Conservation (phyloP, 2,329 filamentous ascomycete species). For the Hypoxylon sp. region DNA sequence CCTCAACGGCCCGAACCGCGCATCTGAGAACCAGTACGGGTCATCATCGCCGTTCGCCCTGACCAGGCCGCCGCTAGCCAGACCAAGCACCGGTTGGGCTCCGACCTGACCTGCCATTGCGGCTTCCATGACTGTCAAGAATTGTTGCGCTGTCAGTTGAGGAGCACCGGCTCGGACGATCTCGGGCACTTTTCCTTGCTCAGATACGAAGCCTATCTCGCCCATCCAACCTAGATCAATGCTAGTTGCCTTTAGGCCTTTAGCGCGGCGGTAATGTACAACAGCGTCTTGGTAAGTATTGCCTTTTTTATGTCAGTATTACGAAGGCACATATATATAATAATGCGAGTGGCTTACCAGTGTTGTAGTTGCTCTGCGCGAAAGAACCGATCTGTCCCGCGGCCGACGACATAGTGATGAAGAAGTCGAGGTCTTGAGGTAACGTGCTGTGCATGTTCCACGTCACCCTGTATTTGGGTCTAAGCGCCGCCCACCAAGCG, state of each 20-base stretch:
- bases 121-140: conserved; percentile 39
- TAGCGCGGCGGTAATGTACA: conserved; percentile 39
- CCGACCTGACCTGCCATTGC: conserved; percentile 33
- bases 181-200: conserved; percentile 43
- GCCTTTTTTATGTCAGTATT: conserved; percentile 15
- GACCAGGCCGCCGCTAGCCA: conserved; percentile 41
- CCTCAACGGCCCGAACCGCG: conserved; percentile 40
- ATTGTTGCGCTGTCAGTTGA: conserved; percentile 37
- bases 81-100: conserved; percentile 40
- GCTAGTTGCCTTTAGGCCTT: conserved; percentile 39
- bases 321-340: no score
- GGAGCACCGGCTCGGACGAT: conserved; percentile 42
- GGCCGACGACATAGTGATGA: conserved; percentile 41
- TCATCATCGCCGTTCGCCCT: conserved; percentile 41
- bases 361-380: conserved; percentile 45
- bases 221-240: conserved; percentile 43
- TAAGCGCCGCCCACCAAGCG: conserved; percentile 39
- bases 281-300: conserved; percentile 44
- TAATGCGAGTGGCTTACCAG: conserved; percentile 23
- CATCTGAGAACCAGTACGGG: conserved; percentile 44
- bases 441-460: conserved; percentile 41
- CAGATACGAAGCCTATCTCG: conserved; percentile 42
- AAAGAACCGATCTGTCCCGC: conserved; percentile 44
- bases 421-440: conserved; percentile 45
- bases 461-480: conserved; percentile 41